These are phyloP conservation scores for Proliferodiscus dingleyae DNA, from an alignment of 2,329 filamentous ascomycete genomes.

Conservation along the genomic window DNA sequence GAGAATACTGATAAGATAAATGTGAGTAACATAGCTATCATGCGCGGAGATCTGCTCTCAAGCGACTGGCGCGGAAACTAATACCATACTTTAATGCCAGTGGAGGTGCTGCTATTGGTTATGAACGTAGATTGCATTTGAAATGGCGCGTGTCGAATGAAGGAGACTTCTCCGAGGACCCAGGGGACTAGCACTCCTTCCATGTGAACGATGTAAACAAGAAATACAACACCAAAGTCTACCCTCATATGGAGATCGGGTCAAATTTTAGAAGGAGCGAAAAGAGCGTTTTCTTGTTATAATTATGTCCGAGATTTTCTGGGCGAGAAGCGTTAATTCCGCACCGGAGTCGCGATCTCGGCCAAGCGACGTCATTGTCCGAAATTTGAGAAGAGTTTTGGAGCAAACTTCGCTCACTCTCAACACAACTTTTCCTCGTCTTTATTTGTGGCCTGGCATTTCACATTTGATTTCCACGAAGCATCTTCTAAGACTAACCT, in stretches of 20 bases:
- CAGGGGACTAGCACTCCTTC: too few relatives aligned
- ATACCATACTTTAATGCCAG: not conserved
- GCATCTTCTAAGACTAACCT: not conserved
- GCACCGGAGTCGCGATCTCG: not conserved
- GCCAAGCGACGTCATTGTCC: slow-evolving; percentile 1
- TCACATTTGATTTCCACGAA: too few relatives aligned
- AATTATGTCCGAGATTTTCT: too few relatives aligned
- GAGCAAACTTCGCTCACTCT: not conserved
- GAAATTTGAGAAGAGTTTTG: not conserved
- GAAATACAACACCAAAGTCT: too few relatives aligned
- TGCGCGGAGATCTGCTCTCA: not conserved
- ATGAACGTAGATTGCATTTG: not conserved
- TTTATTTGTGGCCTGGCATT: not conserved
- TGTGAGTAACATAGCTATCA: not conserved
- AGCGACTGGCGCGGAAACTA: not conserved
- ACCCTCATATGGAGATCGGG: too few relatives aligned
- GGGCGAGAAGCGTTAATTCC: too few relatives aligned
- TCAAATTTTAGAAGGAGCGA: not conserved
- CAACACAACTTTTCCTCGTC: not conserved
- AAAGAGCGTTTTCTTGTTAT: not conserved
- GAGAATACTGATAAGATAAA: not conserved
- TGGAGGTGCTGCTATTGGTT: slow-evolving; percentile 2
- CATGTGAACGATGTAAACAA: too few relatives aligned
- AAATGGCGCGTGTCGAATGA: too few relatives aligned
- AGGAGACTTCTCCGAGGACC: slow-evolving; percentile 13